A percentile compares a stretch with the other conserved stretches of the same genome.
These are phyloP conservation scores for Ophiostoma sp. DNA, from an alignment of 2,329 filamentous ascomycete genomes.

Conservation along the genomic window DNA sequence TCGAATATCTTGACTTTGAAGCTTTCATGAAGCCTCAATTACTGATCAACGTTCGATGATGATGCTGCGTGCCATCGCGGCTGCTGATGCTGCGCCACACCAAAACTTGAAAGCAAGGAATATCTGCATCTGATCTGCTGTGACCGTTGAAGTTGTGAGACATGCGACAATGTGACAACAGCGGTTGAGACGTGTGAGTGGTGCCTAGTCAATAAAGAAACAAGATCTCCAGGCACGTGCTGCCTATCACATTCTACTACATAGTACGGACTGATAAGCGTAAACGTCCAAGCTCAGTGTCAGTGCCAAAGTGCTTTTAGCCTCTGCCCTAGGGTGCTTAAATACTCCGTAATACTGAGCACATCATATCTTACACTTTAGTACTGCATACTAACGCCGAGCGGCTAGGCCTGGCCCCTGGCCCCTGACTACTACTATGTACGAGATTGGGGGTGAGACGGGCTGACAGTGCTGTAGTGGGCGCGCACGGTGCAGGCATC, in stretches of 20 bases:
- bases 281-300: not conserved
- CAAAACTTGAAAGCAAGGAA: not conserved
- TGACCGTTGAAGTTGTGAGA: not conserved
- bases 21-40: no score
- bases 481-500: not conserved
- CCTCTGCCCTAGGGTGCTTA: no score
- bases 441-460: not conserved
- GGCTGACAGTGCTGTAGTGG: not conserved
- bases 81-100: not conserved
- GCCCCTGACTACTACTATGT: not conserved
- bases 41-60: not conserved
- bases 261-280: no score
- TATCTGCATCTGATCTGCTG: not conserved
- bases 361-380: not conserved
- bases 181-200: not conserved
- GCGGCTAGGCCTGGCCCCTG: not conserved
- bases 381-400: not conserved
- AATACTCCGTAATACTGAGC: no score
- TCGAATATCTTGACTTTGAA: no score
- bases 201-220: not conserved
- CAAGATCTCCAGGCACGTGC: slow-evolving; percentile 4
- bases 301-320: not conserved
- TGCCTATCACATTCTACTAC: not conserved
- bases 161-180: not conserved
- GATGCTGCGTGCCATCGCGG: not conserved